phyloP scores from a whole-genome alignment of 495 filamentous ascomycete species.

The Lepraria neglecta region DNA sequence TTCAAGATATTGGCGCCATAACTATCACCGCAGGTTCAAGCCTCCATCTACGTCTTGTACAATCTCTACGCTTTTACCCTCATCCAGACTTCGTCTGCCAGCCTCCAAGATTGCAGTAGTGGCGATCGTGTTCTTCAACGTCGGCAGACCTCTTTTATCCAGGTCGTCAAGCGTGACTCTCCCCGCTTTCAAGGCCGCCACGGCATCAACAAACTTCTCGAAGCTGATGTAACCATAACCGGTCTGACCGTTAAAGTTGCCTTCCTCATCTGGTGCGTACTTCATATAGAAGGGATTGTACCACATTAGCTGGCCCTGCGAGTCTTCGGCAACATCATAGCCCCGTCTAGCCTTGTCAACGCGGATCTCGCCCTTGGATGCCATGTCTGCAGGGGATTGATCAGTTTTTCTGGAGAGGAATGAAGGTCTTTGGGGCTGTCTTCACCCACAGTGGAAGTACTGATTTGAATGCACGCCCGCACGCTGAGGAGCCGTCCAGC shows the following conservation, averaged over 20 bases:
- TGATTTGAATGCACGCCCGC: conserved; percentile 92
- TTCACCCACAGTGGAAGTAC: conserved; percentile 74
- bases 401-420: neutral
- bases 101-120: conserved; percentile 89
- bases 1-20: neutral
- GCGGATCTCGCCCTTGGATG: conserved; percentile 71
- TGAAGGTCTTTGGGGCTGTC: neutral
- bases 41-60: conserved; percentile 47
- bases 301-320: conserved; percentile 63
- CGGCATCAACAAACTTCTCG: conserved; percentile 92
- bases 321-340: conserved; percentile 87
- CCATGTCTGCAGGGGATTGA: conserved; percentile 52
- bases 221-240: conserved; percentile 92
- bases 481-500: conserved; percentile 87
- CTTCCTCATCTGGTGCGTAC: conserved; percentile 91
- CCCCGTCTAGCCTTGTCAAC: conserved; percentile 91
- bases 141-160: conserved; percentile 75
- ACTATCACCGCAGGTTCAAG: conserved; percentile 55
- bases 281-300: conserved; percentile 97
- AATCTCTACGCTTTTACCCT: conserved; percentile 71
- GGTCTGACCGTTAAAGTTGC: conserved; percentile 84
- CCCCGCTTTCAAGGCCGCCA: conserved; percentile 68
- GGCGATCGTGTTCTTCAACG: conserved; percentile 79
- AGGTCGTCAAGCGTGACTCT: conserved; percentile 63
- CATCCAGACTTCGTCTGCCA: conserved; percentile 72